phyloP scores from a whole-genome alignment of 805 yeast species.

The Wickerhamomyces strasburgensis region DNA sequence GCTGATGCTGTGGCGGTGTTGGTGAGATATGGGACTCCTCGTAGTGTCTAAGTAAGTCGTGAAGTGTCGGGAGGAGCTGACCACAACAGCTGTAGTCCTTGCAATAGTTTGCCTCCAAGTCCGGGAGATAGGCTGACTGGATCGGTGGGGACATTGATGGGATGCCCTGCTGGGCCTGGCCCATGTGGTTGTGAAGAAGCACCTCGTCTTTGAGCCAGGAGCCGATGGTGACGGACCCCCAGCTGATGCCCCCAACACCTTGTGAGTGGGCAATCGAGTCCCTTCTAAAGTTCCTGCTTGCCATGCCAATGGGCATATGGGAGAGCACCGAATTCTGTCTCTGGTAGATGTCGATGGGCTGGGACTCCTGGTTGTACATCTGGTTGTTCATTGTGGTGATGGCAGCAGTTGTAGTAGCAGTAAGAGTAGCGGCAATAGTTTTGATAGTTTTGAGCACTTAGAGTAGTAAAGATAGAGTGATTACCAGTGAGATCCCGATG shows the following conservation, averaged over 20 bases:
- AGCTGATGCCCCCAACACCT: conserved; percentile 96
- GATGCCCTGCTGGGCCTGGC: too few relatives aligned
- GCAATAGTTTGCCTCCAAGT: conserved; percentile 92
- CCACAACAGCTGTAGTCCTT: conserved; percentile 97
- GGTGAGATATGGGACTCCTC: conserved; percentile 89
- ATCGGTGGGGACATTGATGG: conserved; percentile 53
- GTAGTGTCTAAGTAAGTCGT: conserved; percentile 88
- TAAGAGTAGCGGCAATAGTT: background rate
- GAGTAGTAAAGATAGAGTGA: too few relatives aligned
- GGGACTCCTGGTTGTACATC: conserved; percentile 16
- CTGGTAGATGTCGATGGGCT: conserved; percentile 19
- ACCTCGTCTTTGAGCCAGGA: conserved; percentile 95
- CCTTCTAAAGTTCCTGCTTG: conserved; percentile 55
- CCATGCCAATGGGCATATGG: conserved; percentile 22
- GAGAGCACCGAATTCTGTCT: conserved; percentile 15
- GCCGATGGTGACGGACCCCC: conserved; percentile 95
- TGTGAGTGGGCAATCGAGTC: conserved; percentile 94
- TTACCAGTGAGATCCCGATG: too few relatives aligned
- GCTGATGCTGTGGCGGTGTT: conserved; percentile 45
- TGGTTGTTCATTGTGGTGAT: conserved; percentile 16
- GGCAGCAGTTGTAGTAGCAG: background rate
- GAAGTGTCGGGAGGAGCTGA: conserved; percentile 82
- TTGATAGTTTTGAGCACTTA: too few relatives aligned
- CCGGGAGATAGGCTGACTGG: conserved; percentile 79
- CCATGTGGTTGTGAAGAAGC: conserved; percentile 41